Base-by-base conservation (phyloP, 352 stramenopile species). In the Globisporangium iwayamae region DNA sequence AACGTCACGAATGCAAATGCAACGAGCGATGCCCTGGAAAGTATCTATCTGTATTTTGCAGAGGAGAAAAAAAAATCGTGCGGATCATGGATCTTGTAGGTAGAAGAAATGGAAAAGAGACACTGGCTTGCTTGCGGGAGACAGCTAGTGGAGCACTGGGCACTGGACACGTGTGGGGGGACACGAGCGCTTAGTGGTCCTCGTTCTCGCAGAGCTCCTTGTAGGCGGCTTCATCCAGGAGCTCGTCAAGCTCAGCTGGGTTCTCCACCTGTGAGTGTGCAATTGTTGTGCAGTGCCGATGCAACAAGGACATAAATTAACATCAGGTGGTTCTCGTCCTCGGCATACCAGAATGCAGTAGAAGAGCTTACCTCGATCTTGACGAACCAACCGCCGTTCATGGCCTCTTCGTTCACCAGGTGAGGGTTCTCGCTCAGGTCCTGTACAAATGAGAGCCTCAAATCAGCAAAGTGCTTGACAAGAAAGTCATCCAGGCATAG, bases 351-450 rank as follows among this genome's bases (percentile, higher is more conserved):
- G 9, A 22, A 50, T 45, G 14, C 54, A 56, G 51, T 10, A 56
- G 6, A 9, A 5, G 8, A 39, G 70, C 74, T 52, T 47, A 94
- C 80, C 66, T 95, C 78, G 50, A 96, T 81, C 79, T 97, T 96
- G 66, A 95, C 87, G 70, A 97, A 96, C 90, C 90, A 97, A 57
- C 83, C 90, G 34, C 76, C 76, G 25, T 71, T 89, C 76, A 93
- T 90, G 55, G 89, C 78, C 65, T 92, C 79, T 39, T 96, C 83
- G 71, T 97, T 97, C 32, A 97, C 88, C 20, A 96, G 74, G 68
- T 91, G 82, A 32, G 90, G 89, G 69, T 73, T 92, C 69, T 92
- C 80, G 59, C 52, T 79, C 68, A 97, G 70, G 50, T 90, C 71
- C 83, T 93, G 18, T 57, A 51, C 36, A 60, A 50, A 46, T 0